Base-by-base conservation (phyloP, 495 filamentous ascomycete species). In the Pyronema omphalodes region DNA sequence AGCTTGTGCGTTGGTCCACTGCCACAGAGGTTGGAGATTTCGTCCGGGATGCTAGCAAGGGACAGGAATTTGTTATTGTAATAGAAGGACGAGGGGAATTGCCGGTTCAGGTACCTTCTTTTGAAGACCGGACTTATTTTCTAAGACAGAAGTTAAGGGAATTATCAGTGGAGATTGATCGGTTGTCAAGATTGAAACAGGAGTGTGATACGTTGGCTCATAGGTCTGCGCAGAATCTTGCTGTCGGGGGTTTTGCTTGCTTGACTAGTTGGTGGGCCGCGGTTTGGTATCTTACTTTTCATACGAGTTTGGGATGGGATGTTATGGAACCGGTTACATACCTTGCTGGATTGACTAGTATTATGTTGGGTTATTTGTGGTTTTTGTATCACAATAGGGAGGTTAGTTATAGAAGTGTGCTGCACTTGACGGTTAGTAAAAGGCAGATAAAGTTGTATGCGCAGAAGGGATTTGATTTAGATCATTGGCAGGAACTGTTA, bases 11-110 rank as follows among this genome's bases (percentile, higher is more conserved):
- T n/a, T 96, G 89, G 89, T 87, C 83, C 15, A 76, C 78, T 39
- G 80, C 79, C 12, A 94, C 88, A 8, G 89, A 95, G 60, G 80
- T 96, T 29, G 89, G 88, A 8, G 88, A 95, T 68, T 96, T 96
- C 67, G 86, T 96, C 56, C 84, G 86, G 4, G 89, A 94, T 60
- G 88, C 89, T 0, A 82, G 88, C 3, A 74, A 86, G 0, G 82
- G 80, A 0, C 73, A 82, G 45, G 85, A 93, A 60, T 96, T 96
- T 64, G 79, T 82, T 18, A 75, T 94, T 18, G 80, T 83, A 53
- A 83, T 96, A 57, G 81, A 91, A 60, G 74, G 75, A 6, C 9
- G 39, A 19, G 47, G 19, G 11, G 57, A 73, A 9, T 81, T 94
- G 67, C 72, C 76, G 9, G 78, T 96, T 35, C 77, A 75, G 4